Base-by-base conservation (phyloP, 208 protist genomes). In the Wallacemonas rigidus region DNA sequence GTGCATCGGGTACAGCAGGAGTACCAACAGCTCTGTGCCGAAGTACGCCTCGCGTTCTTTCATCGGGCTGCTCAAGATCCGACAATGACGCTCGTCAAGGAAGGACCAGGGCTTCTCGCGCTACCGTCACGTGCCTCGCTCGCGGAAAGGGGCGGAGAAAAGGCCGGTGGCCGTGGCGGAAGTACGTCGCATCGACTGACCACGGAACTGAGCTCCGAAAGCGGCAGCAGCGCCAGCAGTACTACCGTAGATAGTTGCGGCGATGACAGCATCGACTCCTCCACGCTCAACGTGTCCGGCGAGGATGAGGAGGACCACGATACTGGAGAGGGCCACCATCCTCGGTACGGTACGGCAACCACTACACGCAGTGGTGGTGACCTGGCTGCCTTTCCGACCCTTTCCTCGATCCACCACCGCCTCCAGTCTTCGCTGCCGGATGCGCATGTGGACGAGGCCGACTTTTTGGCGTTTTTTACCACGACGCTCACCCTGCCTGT, bases 1-100 rank as follows among this genome's bases (percentile, higher is more conserved):
- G 76, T 90, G 48, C 79, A 71, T 14, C 61, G 76, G 15, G 38
- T 71, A 5, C 79, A 85, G 58, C 56, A 79, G 67, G 73, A 90
- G 77, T 82, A 92, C 45, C 53, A 75, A 26, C 81, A 85, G 54
- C 79, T 96, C 48, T 93, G 88, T 53, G 87, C 87, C n/a, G 91
- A 96, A 67, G 56, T 92, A 45, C 88, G 91, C 14, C 75, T 96
- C 35, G 76, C 84, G 36, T 82, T 87, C 70, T 77, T 92, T 41
- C 74, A 50, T 12, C 77, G 86, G 26, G 62, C 45, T 35, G 15
- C 64, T 12, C 40, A 76, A 15, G 40, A 60, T 8, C 6, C 41
- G 9, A 4, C 5, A n/a, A 26, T 39, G 12, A 65, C 40, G n/a
- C 60, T 65, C 11, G 15, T 38, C 12, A 8, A 1, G 4, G 60